Evolutionary conservation across 495 filamentous ascomycete genomes (phyloP).

Genomic region (Talaromyces stipitatus): DNA sequence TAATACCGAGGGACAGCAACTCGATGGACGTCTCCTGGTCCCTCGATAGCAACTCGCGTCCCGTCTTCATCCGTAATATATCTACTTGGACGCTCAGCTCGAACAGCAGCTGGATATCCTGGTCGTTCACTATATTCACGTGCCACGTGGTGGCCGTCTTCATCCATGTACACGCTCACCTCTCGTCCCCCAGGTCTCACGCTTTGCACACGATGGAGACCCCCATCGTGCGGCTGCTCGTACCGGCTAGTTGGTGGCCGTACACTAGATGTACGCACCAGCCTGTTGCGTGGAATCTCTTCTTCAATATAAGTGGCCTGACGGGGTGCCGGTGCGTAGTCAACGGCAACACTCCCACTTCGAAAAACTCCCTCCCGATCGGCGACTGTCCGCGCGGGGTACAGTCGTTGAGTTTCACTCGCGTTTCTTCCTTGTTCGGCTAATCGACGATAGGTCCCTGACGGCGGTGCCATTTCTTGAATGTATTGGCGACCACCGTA

Average conservation of each 20-base stretch:
- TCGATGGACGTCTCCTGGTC: slow-evolving; percentile 21
- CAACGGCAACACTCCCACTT: slow-evolving; percentile 31
- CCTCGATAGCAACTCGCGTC: slow-evolving; percentile 23
- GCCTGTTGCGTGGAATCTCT: slow-evolving; percentile 42
- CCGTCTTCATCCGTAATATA: slow-evolving; percentile 30
- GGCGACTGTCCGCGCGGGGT: slow-evolving; percentile 19
- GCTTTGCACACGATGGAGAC: slow-evolving; percentile 41
- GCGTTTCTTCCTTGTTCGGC: slow-evolving; percentile 32
- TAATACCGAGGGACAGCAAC: slow-evolving; percentile 14
- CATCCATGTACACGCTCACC: slow-evolving; percentile 32
- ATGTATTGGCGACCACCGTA: slow-evolving; percentile 38
- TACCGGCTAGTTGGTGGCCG: slow-evolving; percentile 49
- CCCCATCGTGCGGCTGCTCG: slow-evolving; percentile 37
- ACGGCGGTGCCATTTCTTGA: slow-evolving; percentile 36
- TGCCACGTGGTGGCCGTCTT: slow-evolving; percentile 20
- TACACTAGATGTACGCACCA: slow-evolving; percentile 50
- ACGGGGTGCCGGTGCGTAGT: slow-evolving; percentile 25
- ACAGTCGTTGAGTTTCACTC: slow-evolving; percentile 25
- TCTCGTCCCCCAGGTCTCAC: slow-evolving; percentile 40
- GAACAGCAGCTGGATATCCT: slow-evolving; percentile 20
- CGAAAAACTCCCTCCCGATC: slow-evolving; percentile 29
- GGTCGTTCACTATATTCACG: slow-evolving; percentile 39
- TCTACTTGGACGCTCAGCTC: slow-evolving; percentile 24
- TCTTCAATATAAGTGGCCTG: slow-evolving; percentile 35
- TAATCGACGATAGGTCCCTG: slow-evolving; percentile 31